A percentile compares a stretch with the other conserved stretches of the same genome.
Evolutionary conservation across 1,284 basidiomycete species (phyloP).

Genomic region (Salmacisia buchloeana): DNA sequence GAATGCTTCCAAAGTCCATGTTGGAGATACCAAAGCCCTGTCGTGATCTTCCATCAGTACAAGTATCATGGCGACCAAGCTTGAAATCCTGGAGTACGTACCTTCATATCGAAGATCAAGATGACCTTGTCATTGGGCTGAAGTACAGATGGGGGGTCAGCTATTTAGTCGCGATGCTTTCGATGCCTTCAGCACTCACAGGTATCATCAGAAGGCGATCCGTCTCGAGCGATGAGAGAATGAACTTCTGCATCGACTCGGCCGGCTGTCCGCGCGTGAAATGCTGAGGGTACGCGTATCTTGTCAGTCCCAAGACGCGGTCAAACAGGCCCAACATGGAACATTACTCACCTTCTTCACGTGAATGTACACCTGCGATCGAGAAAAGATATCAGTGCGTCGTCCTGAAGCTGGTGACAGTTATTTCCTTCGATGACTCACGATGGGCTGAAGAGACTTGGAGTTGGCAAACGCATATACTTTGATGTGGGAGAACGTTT

Average conservation of each 20-base stretch:
- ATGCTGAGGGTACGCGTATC: slow-evolving; percentile 18
- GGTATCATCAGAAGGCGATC: slow-evolving; percentile 48
- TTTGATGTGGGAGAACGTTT: not conserved
- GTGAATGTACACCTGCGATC: slow-evolving; percentile 43
- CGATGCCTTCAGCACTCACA: not conserved
- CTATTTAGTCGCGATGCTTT: too few relatives aligned
- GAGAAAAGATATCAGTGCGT: too few relatives aligned
- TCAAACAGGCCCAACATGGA: too few relatives aligned
- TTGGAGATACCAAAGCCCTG: not conserved
- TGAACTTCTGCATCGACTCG: slow-evolving; percentile 51
- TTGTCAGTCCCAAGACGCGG: not conserved
- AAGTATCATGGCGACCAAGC: not conserved
- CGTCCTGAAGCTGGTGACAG: too few relatives aligned
- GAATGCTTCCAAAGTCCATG: slow-evolving; percentile 8
- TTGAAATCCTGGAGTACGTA: too few relatives aligned
- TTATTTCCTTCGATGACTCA: too few relatives aligned
- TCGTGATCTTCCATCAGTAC: too few relatives aligned
- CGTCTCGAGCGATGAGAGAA: slow-evolving; percentile 49
- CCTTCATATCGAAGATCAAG: slow-evolving; percentile 46
- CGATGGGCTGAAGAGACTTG: slow-evolving; percentile 3
- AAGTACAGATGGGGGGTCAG: not conserved
- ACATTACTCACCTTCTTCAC: slow-evolving; percentile 27
- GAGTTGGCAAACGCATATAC: slow-evolving; percentile 4
- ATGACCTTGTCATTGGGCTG: slow-evolving; percentile 49
- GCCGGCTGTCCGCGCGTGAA: slow-evolving; percentile 43